Evolutionary conservation across 2,329 filamentous ascomycete genomes (phyloP), one percentile per base, ranked within the genome.

Genomic region (Calonectria pseudoturangicola): DNA sequence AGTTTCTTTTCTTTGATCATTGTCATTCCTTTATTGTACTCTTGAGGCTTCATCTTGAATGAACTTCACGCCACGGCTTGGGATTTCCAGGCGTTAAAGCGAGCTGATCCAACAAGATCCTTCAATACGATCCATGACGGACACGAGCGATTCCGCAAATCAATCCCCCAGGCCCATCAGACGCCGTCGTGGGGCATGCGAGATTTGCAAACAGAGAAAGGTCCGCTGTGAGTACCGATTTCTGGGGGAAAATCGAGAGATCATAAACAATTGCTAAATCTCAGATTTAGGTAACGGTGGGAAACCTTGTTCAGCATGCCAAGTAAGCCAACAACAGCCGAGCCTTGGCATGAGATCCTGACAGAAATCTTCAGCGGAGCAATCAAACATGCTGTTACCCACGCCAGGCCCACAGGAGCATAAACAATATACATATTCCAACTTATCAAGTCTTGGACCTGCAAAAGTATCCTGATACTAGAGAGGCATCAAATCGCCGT

Each of bases 271-370:
- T 60, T 16, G 13, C 54, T 60, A 27, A 60, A 60, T 41, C 36
- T 6, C 54, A 60, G 54, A 41, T 41, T 41, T 60, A 60, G 54
- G 54, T 41, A 60, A 60, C 54, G 54, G 33, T 4, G 54, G 54
- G 21, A 60, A 60, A 60, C 54, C 54, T 41, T 60, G 54, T 60
- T 41, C 54, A 28, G 33, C 54, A 60, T 60, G 54, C 54, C 54
- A 60, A 60, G 54, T 60, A 60, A 60, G 54, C 33, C 54, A 60
- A 3, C 33, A 41, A 41, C 54, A 9, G 4, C 16, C 54, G 33
- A 25, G 54, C 18, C 54, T 60, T 60, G 54, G 54, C 54, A 60
- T 25, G 25, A 15, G 54, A 60, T 41, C 54, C 28, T 60, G 25
- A 60, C 54, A 41, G 28, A 7, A 56, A 10, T 18, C 33, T 25